Evolutionary conservation across 2,329 filamentous ascomycete genomes (phyloP).

Genomic region (Bipolaris zeicola): DNA sequence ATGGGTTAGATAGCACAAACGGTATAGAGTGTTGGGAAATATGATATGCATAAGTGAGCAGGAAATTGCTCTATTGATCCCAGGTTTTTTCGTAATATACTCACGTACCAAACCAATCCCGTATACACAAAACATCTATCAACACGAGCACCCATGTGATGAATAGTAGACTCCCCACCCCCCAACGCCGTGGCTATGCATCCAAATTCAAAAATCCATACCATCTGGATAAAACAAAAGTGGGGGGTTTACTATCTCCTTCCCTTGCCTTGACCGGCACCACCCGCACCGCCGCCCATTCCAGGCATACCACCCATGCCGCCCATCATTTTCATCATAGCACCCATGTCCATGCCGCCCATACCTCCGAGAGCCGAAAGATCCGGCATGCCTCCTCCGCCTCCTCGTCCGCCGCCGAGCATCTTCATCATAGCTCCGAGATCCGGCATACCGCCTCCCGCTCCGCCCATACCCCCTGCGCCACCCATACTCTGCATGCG

Average conservation of each 20-base stretch:
- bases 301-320: constrained; percentile 33
- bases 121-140: constrained; percentile 2
- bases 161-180: constrained; percentile 2
- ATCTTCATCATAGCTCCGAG: constrained; percentile 91
- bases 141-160: not conserved
- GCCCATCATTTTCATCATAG: constrained; percentile 48
- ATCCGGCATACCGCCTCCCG: constrained; percentile 68
- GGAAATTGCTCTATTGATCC: no score
- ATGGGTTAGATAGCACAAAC: not conserved
- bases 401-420: constrained; percentile 73
- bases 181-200: constrained; percentile 19
- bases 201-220: constrained; percentile 8
- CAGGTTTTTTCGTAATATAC: not conserved
- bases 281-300: constrained; percentile 22
- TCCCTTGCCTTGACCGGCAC: constrained; percentile 27
- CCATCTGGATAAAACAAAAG: not conserved
- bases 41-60: no score
- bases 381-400: constrained; percentile 66
- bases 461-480: constrained; percentile 64
- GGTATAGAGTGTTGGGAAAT: not conserved
- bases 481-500: constrained; percentile 91
- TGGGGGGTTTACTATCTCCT: constrained; percentile 20
- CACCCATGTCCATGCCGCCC: constrained; percentile 51
- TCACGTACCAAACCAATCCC: not conserved
- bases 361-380: constrained; percentile 65